Base-by-base conservation (phyloP, 805 yeast species). In the Yarrowia phangngaensis region DNA sequence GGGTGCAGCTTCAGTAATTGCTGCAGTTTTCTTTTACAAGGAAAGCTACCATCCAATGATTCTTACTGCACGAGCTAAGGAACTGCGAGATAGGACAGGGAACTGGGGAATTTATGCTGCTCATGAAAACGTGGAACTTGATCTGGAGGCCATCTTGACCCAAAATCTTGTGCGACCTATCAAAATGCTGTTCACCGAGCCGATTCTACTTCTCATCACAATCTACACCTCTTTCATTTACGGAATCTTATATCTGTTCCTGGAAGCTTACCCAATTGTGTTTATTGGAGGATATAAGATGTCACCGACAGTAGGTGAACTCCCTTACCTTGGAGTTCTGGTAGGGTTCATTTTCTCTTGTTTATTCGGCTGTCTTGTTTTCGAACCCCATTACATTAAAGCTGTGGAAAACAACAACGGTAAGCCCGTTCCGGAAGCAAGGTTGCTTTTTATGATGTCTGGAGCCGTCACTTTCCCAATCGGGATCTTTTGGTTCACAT, bases 401-500 rank as follows among this genome's bases (percentile, higher is more conserved):
- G 69, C 69, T 17, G 70, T 82, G 59, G 66, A 58, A 17, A 69
- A 62, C n/a, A 78, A 79, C 59, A 75, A 74, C 29, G 80, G 80
- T 38, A 70, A 67, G 54, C 76, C 79, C 4, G 76, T 82, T n/a
- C 95, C 96, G 0, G 96, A 88, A 65, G 83, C 80, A 28, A 78
- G 95, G 65, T 70, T 88, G 51, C 78, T 80, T 16, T 80, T 89
- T 24, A 78, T 87, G 83, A 75, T 86, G 66, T 64, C 74, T 33
- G 89, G 95, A 20, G 79, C 82, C 20, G 54, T 84, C 50, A 61
- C 74, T 11, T 87, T 88, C 70, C 82, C 94, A 23, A 70, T 78
- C 47, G 96, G 95, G 48, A 69, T 88, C 55, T 72, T 88, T 61
- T 84, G 95, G 95, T 72, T 88, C 64, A 77, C 84, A 52, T 88